phyloP scores from a whole-genome alignment of 129 eudicot genomes.

The Heracleum sosnowskyi region DNA sequence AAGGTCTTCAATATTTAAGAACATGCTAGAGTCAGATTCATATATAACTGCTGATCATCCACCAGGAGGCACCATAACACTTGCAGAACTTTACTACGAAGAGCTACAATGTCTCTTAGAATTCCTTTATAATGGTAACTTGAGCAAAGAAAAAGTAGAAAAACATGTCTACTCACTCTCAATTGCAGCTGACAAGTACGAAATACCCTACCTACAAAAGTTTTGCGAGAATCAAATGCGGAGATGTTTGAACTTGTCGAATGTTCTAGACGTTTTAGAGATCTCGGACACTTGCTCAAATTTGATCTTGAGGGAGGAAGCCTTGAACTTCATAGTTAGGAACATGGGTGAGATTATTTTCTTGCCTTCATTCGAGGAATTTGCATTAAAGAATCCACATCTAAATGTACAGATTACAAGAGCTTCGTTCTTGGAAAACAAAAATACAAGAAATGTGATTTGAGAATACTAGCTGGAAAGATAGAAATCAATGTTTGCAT shows the following conservation, averaged over 20 bases:
- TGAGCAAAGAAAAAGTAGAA: slow-evolving; percentile 25
- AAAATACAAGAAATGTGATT: slow-evolving; percentile 18
- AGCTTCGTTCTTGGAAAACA: slow-evolving; percentile 22
- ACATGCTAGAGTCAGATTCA: slow-evolving; percentile 30
- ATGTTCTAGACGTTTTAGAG: slow-evolving; percentile 28
- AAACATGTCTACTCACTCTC: slow-evolving; percentile 26
- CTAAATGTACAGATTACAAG: slow-evolving; percentile 29
- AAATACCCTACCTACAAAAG: slow-evolving; percentile 22
- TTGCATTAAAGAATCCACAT: slow-evolving; percentile 30
- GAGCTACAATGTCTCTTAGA: slow-evolving; percentile 31
- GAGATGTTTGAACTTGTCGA: slow-evolving; percentile 17
- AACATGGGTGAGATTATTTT: slow-evolving; percentile 30
- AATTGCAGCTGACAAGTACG: slow-evolving; percentile 32
- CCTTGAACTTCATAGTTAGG: slow-evolving; percentile 24
- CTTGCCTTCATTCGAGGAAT: slow-evolving; percentile 24
- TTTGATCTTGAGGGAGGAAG: slow-evolving; percentile 18
- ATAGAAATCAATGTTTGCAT: neutral
- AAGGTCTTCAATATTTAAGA: slow-evolving; percentile 23
- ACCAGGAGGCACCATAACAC: slow-evolving; percentile 20
- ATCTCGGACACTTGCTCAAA: slow-evolving; percentile 28
- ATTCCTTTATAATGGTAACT: slow-evolving; percentile 26
- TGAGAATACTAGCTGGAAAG: slow-evolving; percentile 7
- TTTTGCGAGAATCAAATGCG: slow-evolving; percentile 30
- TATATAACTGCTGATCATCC: slow-evolving; percentile 18
- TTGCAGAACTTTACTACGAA: slow-evolving; percentile 27